phyloP scores from a whole-genome alignment of 116 monocot species.

The Iris pallida region DNA sequence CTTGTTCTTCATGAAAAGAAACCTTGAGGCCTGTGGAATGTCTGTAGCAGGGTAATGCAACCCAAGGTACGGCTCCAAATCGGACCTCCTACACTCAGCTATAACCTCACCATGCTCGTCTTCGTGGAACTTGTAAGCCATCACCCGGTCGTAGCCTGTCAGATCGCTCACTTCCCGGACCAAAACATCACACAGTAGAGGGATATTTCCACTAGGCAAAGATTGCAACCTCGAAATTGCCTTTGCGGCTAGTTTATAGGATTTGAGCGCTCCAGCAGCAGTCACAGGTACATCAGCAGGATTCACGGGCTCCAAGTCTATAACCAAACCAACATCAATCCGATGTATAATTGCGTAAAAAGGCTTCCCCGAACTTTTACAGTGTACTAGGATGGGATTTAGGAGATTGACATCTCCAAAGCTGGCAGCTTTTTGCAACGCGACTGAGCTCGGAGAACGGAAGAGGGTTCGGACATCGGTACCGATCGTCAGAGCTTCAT shows the following conservation, averaged over 20 bases:
- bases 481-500: constrained; percentile 46
- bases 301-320: constrained; percentile 79
- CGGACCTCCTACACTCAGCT: constrained; percentile 48
- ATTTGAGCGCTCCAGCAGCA: constrained; percentile 71
- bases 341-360: constrained; percentile 74
- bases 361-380: constrained; percentile 66
- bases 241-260: constrained; percentile 88
- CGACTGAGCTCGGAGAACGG: constrained; percentile 40
- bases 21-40: constrained; percentile 89
- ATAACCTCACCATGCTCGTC: constrained; percentile 87
- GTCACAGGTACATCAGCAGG: constrained; percentile 70
- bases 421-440: constrained; percentile 65
- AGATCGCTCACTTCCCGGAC: constrained; percentile 71
- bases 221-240: constrained; percentile 72
- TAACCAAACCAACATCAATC: constrained; percentile 52
- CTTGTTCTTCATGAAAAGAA: constrained; percentile 88
- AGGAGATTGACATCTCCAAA: constrained; percentile 65
- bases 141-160: constrained; percentile 74
- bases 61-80: constrained; percentile 72
- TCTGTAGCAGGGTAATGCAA: constrained; percentile 88
- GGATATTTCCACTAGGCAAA: constrained; percentile 63
- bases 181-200: constrained; percentile 66
- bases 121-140: constrained; percentile 85
- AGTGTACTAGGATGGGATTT: constrained; percentile 77
- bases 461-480: constrained; percentile 61